Percentiles rank a stretch among this genome's conserved stretches.
Evolutionary conservation across 1,284 basidiomycete genomes (phyloP).

Genomic region (Blastosporella zonata): DNA sequence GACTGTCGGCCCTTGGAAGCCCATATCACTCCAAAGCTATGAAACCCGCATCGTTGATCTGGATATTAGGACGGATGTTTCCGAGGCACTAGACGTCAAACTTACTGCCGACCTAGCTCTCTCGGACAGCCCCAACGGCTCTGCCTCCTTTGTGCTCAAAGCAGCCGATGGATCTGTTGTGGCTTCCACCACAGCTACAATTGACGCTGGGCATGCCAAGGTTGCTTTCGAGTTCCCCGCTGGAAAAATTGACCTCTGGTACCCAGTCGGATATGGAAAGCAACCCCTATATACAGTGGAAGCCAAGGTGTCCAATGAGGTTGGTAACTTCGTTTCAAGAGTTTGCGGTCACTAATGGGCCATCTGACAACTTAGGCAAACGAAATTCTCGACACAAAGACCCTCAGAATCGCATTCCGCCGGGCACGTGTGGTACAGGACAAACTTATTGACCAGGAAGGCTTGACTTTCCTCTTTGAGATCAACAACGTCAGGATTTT

Average conservation of each 20-base stretch:
- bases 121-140: constrained; percentile 34
- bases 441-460: constrained; percentile 66
- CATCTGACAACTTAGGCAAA: constrained; percentile 44
- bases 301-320: constrained; percentile 49
- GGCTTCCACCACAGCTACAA: constrained; percentile 34
- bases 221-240: constrained; percentile 50
- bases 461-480: constrained; percentile 83
- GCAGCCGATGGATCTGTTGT: constrained; percentile 43
- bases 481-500: constrained; percentile 88
- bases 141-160: constrained; percentile 47
- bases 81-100: constrained; percentile 48
- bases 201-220: constrained; percentile 36
- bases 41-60: constrained; percentile 60
- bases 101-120: constrained; percentile 46
- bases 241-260: constrained; percentile 73
- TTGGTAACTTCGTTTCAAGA: constrained; percentile 25
- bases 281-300: constrained; percentile 75
- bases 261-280: constrained; percentile 77
- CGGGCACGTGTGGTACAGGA: constrained; percentile 75
- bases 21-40: constrained; percentile 70
- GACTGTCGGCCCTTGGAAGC: constrained; percentile 80
- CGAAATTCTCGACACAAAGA: constrained; percentile 46
- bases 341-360: not conserved
- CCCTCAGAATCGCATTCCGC: constrained; percentile 72
- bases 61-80: constrained; percentile 53